Base-by-base conservation (phyloP, 805 yeast genomes). In the Cyberlindnera americana region DNA sequence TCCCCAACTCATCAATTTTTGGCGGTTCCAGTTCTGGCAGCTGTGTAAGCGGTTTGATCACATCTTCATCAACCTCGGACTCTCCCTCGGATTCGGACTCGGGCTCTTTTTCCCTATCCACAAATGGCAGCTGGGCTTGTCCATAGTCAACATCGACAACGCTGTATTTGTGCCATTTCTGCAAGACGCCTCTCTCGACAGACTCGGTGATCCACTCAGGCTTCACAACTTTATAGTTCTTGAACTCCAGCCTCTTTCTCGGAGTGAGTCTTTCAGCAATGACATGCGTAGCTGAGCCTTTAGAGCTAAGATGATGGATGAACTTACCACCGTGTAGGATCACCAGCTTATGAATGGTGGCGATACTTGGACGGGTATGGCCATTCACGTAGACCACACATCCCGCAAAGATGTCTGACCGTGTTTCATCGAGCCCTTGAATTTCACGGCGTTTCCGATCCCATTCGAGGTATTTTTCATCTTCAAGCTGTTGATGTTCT, bases 371-470 rank as follows among this genome's bases (percentile, higher is more conserved):
- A 3, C 62, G 64, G 0, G 98, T 91, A 53, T 83, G 78, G 1
- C 99, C 99, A 53, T 89, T 90, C n/a, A 91, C 88, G 58, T 83
- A 80, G 5, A 91, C 70, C 1, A 67, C 61, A 56, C 90, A 85
- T 2, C 72, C 77, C 26, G 64, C 53, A 55, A 91, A 89, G 1
- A 90, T 65, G 2, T 31, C 38, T 1, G 55, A 43, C 4, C 37
- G 38, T 18, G 33, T 31, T 0, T 37, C 36, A 8, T 35, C 38
- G 4, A 37, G 37, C 3, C 47, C 50, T 32, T 40, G 47, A 11
- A 47, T 41, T 19, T 50, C 39, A 13, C 59, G 57, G 15, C 76
- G 59, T 32, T 67, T 56, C 19, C 50, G 48, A 23, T 76, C 73
- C 77, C 82, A 78, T 24, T 65, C 59, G 2, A 70, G 56, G 43